phyloP scores from a whole-genome alignment of 805 yeast genomes.

The Naumovozyma castellii region DNA sequence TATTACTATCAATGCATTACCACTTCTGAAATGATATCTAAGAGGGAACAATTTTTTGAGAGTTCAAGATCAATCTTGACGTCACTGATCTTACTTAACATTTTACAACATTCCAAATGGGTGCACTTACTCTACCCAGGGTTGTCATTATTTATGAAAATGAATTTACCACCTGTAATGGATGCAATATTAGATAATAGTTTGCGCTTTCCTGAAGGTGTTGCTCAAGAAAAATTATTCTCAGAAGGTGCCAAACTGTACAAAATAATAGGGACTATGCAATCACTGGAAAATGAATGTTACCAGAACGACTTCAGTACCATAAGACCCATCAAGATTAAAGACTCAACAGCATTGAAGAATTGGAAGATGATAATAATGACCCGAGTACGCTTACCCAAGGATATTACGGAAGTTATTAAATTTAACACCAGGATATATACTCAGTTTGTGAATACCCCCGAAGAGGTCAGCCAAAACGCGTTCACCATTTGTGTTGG shows the following conservation, averaged over 20 bases:
- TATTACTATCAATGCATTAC: conserved; percentile 10
- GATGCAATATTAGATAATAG: not conserved
- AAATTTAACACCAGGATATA: conserved; percentile 12
- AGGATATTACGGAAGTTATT: conserved; percentile 8
- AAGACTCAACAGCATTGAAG: conserved; percentile 5
- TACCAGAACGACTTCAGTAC: conserved; percentile 7
- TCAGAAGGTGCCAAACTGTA: conserved; percentile 1
- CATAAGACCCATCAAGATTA: conserved; percentile 2
- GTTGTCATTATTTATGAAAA: conserved; percentile 4
- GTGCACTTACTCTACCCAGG: conserved; percentile 16
- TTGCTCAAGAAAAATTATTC: not conserved
- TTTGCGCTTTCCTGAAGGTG: not conserved
- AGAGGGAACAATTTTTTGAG: conserved; percentile 3
- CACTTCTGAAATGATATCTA: conserved; percentile 15
- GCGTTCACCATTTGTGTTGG: conserved; percentile 12
- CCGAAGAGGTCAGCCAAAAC: conserved; percentile 9
- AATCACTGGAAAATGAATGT: conserved; percentile 7
- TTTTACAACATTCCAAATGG: conserved; percentile 10
- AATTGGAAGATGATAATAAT: conserved; percentile 16
- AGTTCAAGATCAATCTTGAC: conserved; percentile 8
- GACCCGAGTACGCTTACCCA: conserved; percentile 6
- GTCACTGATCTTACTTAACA: conserved; percentile 7
- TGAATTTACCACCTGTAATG: conserved; percentile 1
- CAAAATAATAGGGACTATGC: conserved; percentile 5
- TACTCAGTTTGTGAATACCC: conserved; percentile 13